Base-by-base conservation (phyloP, 176 grass and related monocot genomes). In the Oryza officinalis region DNA sequence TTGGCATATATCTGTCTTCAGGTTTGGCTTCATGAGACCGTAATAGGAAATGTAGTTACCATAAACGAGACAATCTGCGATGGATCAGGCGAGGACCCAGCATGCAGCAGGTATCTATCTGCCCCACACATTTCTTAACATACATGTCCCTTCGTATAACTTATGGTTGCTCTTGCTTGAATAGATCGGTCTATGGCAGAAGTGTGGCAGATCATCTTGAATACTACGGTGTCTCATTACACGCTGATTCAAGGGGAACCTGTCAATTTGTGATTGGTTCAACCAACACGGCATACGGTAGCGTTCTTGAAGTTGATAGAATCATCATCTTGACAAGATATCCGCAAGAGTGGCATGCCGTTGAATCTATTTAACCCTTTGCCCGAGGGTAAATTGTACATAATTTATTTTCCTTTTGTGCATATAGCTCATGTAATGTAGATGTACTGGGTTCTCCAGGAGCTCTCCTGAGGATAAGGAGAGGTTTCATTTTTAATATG, bases 21-120 rank as follows among this genome's bases (percentile, higher is more conserved):
- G 92, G 85, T 97, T 72, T 97, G 94, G 94, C 89, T 97, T 84
- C 74, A 69, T 13, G 84, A 90, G 80, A 86, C 69, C 41, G 69
- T 81, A 85, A 46, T 83, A 67, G 91, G 79, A 90, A 88, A 80
- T 69, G n/a, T 84, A 25, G 46, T 77, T 50, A 59, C 80, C 43
- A 87, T 35, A 75, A 81, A 88, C 35, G 94, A 90, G 69, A 94
- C 83, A 30, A 45, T 94, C 52, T 97, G 94, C 52, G 89, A 97
- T 71, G 86, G 70, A 50, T 97, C 94, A 22, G 94, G 92, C n/a
- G 94, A 97, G 77, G 94, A 97, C 80, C 88, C 92, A 80, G 84
- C 80, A 68, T 97, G 94, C 84, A 90, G 94, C 94, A 94, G 94
- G 92, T 97, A 88, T 82, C 27, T 28, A 66, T 69, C 15, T 27